Base-by-base conservation (phyloP, 2,329 filamentous ascomycete species). In the Trichophyton equinum region DNA sequence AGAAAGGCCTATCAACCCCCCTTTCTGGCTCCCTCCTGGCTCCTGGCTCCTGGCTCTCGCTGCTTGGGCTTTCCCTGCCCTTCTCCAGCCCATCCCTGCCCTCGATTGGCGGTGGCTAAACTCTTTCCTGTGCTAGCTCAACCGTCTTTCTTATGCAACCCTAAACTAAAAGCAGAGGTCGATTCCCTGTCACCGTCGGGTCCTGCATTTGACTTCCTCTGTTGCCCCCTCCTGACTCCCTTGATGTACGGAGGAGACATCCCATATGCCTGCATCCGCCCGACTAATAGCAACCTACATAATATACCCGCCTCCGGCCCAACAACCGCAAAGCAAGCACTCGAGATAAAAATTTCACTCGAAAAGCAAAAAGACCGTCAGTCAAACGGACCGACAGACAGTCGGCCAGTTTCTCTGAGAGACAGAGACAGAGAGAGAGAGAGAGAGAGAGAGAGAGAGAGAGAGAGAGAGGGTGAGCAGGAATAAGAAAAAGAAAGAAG, bases 121-220 rank as follows among this genome's bases (percentile, higher is more conserved):
- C 53, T 57, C 53, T 11, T 57, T 46, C 42, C 57, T 33, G 42
- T 44, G 38, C 57, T 58, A 58, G 57, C 40, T 58, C 42, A 38
- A 58, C 38, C 57, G 25, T 44, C 42, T 42, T 44, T 44, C 25
- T 33, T 42, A 58, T 58, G 57, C 57, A 58, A 58, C 57, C 57
- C 42, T 58, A 58, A 58, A 44, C 33, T 40, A 57, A 57, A 57
- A 57, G 55, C 33, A 57, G 38, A 20, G 55, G 8, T 15, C 20
- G 18, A 36, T 40, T 40, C 55, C 55, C 55, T 57, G 55, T 57
- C 55, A 57, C 18, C 42, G 13, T 27, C 38, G 55, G 55, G 55
- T 57, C 55, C 55, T 57, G 55, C 55, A 57, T 57, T 57, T 53
- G 47, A 57, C 38, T 57, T 18, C 25, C 20, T 20, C 18, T 44